phyloP scores from a whole-genome alignment of 805 yeast genomes.

The Saturnispora zaruensis region DNA sequence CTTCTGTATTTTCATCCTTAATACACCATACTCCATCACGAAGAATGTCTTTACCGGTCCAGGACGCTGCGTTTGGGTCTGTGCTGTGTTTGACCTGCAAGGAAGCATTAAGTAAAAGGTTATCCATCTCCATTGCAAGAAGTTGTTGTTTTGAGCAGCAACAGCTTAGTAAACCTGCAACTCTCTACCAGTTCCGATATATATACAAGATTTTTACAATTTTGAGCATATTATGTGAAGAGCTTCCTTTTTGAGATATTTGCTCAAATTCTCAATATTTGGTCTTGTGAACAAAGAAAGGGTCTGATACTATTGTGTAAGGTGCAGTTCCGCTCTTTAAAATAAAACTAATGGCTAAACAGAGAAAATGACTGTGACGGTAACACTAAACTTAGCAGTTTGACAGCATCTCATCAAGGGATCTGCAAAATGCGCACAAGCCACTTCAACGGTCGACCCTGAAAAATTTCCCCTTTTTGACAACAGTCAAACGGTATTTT shows the following conservation, averaged over 20 bases:
- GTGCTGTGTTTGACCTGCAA: background rate
- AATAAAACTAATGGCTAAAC: background rate
- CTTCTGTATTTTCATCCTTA: conserved; percentile 16
- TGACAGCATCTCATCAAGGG: background rate
- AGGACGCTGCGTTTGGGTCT: background rate
- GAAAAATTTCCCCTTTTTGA: background rate
- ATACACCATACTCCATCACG: conserved; percentile 16
- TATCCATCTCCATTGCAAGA: background rate
- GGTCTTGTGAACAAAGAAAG: background rate
- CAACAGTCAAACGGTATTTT: background rate
- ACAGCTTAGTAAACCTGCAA: background rate
- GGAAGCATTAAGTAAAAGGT: background rate
- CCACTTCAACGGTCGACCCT: background rate
- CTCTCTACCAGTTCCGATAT: background rate
- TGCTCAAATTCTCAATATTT: background rate
- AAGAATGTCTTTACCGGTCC: conserved; percentile 9
- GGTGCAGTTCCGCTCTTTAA: background rate
- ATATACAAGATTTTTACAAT: background rate
- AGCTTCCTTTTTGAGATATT: background rate
- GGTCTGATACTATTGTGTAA: background rate
- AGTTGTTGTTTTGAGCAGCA: background rate
- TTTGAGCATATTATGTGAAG: background rate
- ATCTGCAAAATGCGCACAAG: background rate
- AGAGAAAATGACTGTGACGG: background rate
- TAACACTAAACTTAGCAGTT: background rate